phyloP scores from a whole-genome alignment of 2,329 filamentous ascomycete genomes.

The Botryosphaeria dothidea region DNA sequence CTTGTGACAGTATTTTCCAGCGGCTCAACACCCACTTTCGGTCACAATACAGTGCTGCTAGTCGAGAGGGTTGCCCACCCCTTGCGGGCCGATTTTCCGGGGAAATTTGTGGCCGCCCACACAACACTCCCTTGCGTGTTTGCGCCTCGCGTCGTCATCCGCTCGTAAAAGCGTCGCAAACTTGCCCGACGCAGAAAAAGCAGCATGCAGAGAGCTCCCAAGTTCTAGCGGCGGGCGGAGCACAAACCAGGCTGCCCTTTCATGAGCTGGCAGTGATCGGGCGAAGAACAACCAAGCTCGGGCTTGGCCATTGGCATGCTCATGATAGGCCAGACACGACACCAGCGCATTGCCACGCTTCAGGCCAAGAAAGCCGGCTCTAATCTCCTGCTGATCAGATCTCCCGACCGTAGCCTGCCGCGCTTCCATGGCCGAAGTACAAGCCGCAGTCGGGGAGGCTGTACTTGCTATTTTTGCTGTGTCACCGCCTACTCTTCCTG shows the following conservation, averaged over 20 bases:
- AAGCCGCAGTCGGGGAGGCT: background rate
- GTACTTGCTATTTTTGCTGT: slow-evolving; percentile 8
- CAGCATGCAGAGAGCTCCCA: background rate
- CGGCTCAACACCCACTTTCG: too few relatives aligned
- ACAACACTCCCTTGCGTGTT: background rate
- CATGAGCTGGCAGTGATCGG: background rate
- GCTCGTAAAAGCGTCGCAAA: background rate
- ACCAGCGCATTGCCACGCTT: background rate
- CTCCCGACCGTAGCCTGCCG: background rate
- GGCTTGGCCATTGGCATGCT: background rate
- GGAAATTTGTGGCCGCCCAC: too few relatives aligned
- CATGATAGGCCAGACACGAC: background rate
- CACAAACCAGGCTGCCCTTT: background rate
- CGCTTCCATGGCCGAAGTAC: background rate
- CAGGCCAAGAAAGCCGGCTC: background rate
- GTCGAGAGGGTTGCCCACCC: too few relatives aligned
- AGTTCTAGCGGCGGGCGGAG: background rate
- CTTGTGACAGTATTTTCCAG: too few relatives aligned
- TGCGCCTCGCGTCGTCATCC: background rate
- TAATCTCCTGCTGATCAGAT: background rate
- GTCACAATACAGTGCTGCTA: too few relatives aligned
- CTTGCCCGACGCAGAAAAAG: background rate
- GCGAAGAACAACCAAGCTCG: slow-evolving; percentile 5
- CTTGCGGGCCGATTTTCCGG: too few relatives aligned
- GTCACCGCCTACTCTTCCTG: background rate